Conservation (phyloP, 2,329 filamentous ascomycete genomes). For the Diaporthe ilicicola region DNA sequence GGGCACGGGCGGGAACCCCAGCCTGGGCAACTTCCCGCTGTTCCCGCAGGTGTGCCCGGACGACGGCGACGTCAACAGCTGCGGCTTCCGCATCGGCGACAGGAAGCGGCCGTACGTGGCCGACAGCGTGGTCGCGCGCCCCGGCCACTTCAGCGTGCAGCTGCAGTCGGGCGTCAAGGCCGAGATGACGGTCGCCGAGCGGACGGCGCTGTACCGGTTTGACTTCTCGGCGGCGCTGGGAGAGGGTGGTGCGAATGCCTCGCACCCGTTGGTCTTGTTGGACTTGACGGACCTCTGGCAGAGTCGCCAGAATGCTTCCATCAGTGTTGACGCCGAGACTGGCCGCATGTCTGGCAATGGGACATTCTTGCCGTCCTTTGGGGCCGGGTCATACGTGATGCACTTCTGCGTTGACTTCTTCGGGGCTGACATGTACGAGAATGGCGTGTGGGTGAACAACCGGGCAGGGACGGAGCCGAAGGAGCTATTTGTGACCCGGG, state of each 20-base stretch:
- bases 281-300: conserved; percentile 69
- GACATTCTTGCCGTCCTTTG: conserved; percentile 68
- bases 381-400: conserved; percentile 63
- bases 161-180: conserved; percentile 61
- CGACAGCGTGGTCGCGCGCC: conserved; percentile 55
- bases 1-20: conserved; percentile 54
- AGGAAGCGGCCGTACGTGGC: conserved; percentile 51
- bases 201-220: conserved; percentile 69
- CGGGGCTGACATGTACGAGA: conserved; percentile 48
- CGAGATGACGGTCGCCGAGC: conserved; percentile 69
- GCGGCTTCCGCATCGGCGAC: conserved; percentile 59
- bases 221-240: conserved; percentile 57
- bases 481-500: conserved; percentile 48
- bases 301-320: conserved; percentile 56
- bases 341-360: conserved; percentile 66
- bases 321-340: conserved; percentile 57
- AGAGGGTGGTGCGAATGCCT: conserved; percentile 32
- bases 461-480: conserved; percentile 49
- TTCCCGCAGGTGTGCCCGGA: conserved; percentile 53
- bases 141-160: conserved; percentile 67
- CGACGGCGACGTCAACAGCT: conserved; percentile 61
- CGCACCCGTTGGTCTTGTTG: conserved; percentile 62
- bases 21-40: conserved; percentile 55
- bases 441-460: conserved; percentile 51
- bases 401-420: conserved; percentile 70